phyloP scores from a whole-genome alignment of 805 yeast species.

The Jamesozyma piceae region DNA sequence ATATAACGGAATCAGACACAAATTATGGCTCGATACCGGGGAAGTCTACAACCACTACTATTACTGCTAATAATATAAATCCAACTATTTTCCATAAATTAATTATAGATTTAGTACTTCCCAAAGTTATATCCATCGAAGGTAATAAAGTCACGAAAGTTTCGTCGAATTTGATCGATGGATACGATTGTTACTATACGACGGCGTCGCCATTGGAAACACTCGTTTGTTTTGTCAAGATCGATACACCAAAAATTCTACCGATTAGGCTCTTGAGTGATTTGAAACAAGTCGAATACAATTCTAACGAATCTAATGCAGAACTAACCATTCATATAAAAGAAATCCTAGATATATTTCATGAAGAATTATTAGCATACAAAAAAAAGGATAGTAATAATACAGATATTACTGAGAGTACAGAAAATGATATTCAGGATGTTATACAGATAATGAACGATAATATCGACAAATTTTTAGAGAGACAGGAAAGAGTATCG shows the following conservation, averaged over 20 bases:
- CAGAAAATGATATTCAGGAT: constrained; percentile 26
- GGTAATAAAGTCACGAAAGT: constrained; percentile 30
- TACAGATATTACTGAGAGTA: constrained; percentile 11
- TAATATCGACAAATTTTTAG: constrained; percentile 40
- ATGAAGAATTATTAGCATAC: constrained; percentile 22
- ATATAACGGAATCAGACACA: constrained; percentile 1
- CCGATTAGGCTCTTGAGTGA: constrained; percentile 29
- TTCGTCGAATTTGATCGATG: constrained; percentile 24
- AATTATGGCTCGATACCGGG: constrained; percentile 20
- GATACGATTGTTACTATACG: constrained; percentile 29
- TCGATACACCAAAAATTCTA: constrained; percentile 23
- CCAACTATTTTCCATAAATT: constrained; percentile 17
- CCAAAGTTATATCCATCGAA: constrained; percentile 22
- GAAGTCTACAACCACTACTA: not conserved
- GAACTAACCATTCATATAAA: constrained; percentile 20
- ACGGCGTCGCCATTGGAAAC: constrained; percentile 14
- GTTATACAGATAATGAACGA: constrained; percentile 31
- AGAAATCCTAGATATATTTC: constrained; percentile 23
- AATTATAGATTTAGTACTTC: constrained; percentile 24
- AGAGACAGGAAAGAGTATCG: constrained; percentile 70
- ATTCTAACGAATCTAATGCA: constrained; percentile 15
- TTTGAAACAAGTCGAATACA: constrained; percentile 16
- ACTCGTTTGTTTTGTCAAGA: constrained; percentile 21
- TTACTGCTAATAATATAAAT: not conserved
- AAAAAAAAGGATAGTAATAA: constrained; percentile 4